phyloP scores from a whole-genome alignment of 2,329 filamentous ascomycete species.

The Bipolaris sorokiniana region DNA sequence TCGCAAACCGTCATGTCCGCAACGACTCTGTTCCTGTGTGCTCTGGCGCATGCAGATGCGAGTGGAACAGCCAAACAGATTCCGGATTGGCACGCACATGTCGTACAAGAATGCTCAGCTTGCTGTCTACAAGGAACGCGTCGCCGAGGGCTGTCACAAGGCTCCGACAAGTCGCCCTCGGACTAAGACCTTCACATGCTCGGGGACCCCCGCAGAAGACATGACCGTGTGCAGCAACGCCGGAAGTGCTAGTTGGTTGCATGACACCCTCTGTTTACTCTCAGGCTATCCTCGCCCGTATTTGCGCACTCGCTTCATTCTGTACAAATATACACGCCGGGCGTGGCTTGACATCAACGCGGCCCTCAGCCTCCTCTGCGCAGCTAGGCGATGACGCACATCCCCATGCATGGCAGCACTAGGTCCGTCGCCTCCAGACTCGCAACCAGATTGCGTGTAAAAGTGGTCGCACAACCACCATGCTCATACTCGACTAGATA shows the following conservation, averaged over 20 bases:
- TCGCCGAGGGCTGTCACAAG: constrained; percentile 7
- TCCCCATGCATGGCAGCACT: constrained; percentile 52
- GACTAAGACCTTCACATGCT: constrained; percentile 39
- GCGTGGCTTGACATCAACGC: constrained; percentile 25
- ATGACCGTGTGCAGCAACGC: constrained; percentile 22
- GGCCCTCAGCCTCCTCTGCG: constrained; percentile 31
- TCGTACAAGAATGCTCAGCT: background rate
- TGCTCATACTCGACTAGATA: constrained; percentile 46
- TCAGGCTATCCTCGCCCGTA: background rate
- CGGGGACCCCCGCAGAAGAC: constrained; percentile 24
- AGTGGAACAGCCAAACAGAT: background rate
- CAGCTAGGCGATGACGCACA: constrained; percentile 46
- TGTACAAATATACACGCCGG: background rate
- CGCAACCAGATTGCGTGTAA: constrained; percentile 14
- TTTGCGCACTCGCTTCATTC: background rate
- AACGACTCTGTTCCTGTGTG: constrained; percentile 1
- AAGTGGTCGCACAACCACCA: constrained; percentile 21
- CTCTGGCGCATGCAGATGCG: constrained; percentile 1
- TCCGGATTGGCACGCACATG: too few species aligned
- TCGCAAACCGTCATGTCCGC: constrained; percentile 31
- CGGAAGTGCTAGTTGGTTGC: constrained; percentile 16
- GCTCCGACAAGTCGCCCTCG: constrained; percentile 21
- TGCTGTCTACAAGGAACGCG: background rate
- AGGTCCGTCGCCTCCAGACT: constrained; percentile 41
- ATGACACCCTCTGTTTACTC: constrained; percentile 3